Evolutionary conservation across 345 rosid genomes (phyloP), one percentile per base, ranked within the genome.

Genomic region (Bretschneidera sinensis): DNA sequence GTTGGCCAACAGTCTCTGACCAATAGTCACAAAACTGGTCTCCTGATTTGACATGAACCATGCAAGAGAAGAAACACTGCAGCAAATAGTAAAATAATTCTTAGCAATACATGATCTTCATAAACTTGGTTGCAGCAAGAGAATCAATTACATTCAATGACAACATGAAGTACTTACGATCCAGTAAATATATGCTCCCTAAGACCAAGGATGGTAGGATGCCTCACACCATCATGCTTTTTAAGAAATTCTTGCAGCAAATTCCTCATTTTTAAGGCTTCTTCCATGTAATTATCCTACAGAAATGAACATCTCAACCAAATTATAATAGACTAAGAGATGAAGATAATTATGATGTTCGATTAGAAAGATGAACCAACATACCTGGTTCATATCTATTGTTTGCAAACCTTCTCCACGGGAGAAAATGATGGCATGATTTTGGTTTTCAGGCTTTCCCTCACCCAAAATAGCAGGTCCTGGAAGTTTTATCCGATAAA

Each of bases 11-110:
- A 95, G 72, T 75, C 99, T 82, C 79, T 95, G 99, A 65, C 98
- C 97, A 60, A 95, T 95, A 24, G 99, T 95, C 48, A 91, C 98
- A 75, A 95, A 95, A 75, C 99, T 95, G 19, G 92, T 95, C 76
- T 95, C 99, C 84, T 91, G 99, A 86, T 88, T 91, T 59, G 99
- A 95, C 98, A 95, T 91, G 74, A 95, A 91, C 99, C 99, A 95
- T 17, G 99, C 99, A 54, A 95, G 98, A 62, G 99, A 95, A 43
- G 99, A 95, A 72, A 95, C 99, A 73, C 99, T 95, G 88, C 75
- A 78, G 59, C 68, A 48, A 60, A 51, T 8, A 51, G 19, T 24
- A 51, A 68, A 68, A 34, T 50, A 14, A 71, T 34, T 23, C 34
- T 50, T 6, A 20, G 39, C 43, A 48, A 57, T 24, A 4, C 35